A percentile compares a stretch with the other conserved stretches of the same genome.
Conservation (phyloP, 495 filamentous ascomycete genomes). For the Apiosordaria backusii region DNA sequence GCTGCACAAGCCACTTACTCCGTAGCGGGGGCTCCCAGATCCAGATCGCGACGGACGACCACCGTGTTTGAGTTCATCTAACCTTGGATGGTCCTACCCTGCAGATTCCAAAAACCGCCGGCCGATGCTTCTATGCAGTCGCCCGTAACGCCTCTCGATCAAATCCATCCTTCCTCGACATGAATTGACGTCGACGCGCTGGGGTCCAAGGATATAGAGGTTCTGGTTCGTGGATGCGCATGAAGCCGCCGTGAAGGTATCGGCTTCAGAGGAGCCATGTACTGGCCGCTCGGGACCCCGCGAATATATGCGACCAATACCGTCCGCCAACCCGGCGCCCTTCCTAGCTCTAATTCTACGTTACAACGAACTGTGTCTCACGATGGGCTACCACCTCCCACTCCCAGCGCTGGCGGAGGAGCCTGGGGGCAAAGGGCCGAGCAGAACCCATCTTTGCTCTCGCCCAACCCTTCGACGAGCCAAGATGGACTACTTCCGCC, state of each 20-base stretch:
- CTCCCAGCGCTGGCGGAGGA: constrained; percentile 21
- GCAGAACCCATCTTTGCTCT: constrained; percentile 24
- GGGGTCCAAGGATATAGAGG: constrained; percentile 4
- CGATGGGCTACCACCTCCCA: constrained; percentile 38
- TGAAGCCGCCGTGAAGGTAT: constrained; percentile 30
- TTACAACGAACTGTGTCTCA: too few species aligned
- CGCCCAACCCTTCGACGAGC: constrained; percentile 22
- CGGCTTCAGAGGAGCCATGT: constrained; percentile 60
- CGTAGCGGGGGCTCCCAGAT: too few species aligned
- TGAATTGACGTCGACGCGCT: constrained; percentile 28
- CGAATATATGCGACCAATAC: constrained; percentile 74
- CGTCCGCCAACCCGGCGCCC: constrained; percentile 48
- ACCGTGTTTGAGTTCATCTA: too few species aligned
- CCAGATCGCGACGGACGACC: too few species aligned
- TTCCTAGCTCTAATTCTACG: constrained; percentile 31
- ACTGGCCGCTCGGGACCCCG: constrained; percentile 93
- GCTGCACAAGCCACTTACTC: too few species aligned
- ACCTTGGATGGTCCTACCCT: background rate
- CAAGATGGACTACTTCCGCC: constrained; percentile 35
- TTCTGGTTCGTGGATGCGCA: constrained; percentile 28
- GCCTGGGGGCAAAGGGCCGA: constrained; percentile 25
- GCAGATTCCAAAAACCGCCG: background rate
- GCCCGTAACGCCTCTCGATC: background rate
- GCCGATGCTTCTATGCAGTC: background rate
- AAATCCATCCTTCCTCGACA: constrained; percentile 14